Percentiles rank a stretch among this genome's conserved stretches.
Evolutionary conservation across 2,329 filamentous ascomycete species (phyloP).

Genomic region (Colletotrichum zoysiae): DNA sequence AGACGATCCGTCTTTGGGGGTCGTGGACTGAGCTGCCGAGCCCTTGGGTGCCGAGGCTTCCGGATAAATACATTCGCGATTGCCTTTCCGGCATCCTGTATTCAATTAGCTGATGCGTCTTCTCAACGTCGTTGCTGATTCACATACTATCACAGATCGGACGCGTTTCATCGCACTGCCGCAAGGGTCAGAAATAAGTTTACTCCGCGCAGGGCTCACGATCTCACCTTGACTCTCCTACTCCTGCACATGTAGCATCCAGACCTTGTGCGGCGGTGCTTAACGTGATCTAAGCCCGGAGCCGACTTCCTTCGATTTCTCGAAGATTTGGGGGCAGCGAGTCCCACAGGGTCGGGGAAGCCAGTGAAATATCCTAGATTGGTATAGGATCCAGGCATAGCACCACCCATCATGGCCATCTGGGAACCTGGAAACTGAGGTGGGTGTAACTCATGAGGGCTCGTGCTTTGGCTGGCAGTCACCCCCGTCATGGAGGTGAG

Average conservation of each 20-base stretch:
- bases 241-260: constrained; percentile 94
- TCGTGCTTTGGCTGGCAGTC: constrained; percentile 53
- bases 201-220: not conserved
- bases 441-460: constrained; percentile 56
- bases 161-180: constrained; percentile 88
- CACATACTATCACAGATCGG: constrained; percentile 84
- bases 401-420: constrained; percentile 48
- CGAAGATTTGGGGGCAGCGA: constrained; percentile 61
- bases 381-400: constrained; percentile 59
- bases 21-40: constrained; percentile 48
- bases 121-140: constrained; percentile 30
- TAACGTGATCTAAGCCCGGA: constrained; percentile 77
- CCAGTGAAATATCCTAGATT: constrained; percentile 63
- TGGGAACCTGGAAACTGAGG: constrained; percentile 52
- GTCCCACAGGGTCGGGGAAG: constrained; percentile 63
- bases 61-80: constrained; percentile 90
- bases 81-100: constrained; percentile 89
- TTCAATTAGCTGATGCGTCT: constrained; percentile 46
- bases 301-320: constrained; percentile 65
- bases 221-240: constrained; percentile 81
- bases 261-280: constrained; percentile 92
- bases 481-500: constrained; percentile 65
- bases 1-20: constrained; percentile 54
- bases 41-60: constrained; percentile 69
- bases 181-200: constrained; percentile 37